Percentiles rank a stretch among this genome's conserved stretches.
These are phyloP conservation scores for Colletotrichum sp. DNA, from an alignment of 2,329 filamentous ascomycete genomes.

Conservation along the genomic window DNA sequence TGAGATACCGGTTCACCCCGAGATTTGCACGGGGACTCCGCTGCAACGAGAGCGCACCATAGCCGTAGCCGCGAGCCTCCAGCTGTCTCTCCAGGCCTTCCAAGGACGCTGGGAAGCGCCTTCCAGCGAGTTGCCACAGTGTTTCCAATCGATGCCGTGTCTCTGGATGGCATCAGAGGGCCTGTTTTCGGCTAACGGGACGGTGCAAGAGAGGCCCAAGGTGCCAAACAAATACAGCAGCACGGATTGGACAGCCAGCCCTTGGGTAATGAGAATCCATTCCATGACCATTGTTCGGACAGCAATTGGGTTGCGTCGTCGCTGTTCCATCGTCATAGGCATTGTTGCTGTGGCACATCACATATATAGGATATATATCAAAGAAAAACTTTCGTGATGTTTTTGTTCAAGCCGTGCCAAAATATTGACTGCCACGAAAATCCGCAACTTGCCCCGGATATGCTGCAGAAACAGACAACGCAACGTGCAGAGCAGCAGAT, in stretches of 20 bases:
- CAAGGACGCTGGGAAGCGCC: not conserved
- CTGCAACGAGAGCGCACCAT: not conserved
- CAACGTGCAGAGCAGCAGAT: not conserved
- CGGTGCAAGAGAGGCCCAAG: not conserved
- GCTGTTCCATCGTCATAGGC: not conserved
- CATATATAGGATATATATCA: not conserved
- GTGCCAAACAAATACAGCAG: not conserved
- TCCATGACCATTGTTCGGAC: not conserved
- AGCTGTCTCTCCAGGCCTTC: not conserved
- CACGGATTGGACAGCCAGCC: not conserved
- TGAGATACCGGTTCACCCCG: conserved; percentile 25
- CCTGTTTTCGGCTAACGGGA: not conserved
- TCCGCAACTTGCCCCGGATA: not conserved
- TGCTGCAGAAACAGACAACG: not conserved
- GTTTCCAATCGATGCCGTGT: not conserved
- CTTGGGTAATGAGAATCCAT: conserved; percentile 8
- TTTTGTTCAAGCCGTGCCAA: not conserved
- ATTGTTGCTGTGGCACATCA: not conserved
- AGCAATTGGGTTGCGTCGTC: not conserved
- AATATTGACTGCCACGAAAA: not conserved
- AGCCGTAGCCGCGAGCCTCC: not conserved
- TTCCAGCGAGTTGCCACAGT: not conserved
- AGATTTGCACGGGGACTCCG: conserved; percentile 23
- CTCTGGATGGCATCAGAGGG: not conserved
- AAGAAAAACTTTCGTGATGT: not conserved